Percentiles rank a stretch among this genome's conserved stretches.
Evolutionary conservation across 768 basidiomycete genomes (phyloP).

Genomic region (Hemileccinum impolitum): DNA sequence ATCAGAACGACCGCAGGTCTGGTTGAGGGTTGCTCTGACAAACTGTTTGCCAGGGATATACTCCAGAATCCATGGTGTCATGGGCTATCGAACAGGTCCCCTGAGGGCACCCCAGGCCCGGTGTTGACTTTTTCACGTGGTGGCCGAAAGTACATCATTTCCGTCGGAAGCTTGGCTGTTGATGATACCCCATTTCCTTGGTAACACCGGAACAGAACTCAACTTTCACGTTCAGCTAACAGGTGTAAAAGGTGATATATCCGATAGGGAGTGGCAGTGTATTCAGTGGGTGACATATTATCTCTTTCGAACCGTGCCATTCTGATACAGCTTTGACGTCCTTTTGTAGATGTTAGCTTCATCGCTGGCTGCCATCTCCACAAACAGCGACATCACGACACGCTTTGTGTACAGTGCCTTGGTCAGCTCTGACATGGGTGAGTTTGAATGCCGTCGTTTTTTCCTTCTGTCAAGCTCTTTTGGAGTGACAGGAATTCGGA

Average conservation of each 20-base stretch:
- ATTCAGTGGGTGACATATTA: background rate
- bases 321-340: background rate
- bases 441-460: background rate
- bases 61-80: too few relatives aligned
- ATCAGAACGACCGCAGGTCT: too few relatives aligned
- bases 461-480: background rate
- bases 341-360: constrained; percentile 1
- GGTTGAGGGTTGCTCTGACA: background rate
- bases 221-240: too few relatives aligned
- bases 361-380: background rate
- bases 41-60: background rate
- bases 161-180: too few relatives aligned
- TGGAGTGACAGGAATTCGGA: background rate
- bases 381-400: background rate
- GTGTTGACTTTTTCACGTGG: too few relatives aligned
- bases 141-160: too few relatives aligned
- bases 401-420: background rate
- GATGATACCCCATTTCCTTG: too few relatives aligned
- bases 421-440: constrained; percentile 1
- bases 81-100: too few relatives aligned
- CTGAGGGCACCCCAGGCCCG: too few relatives aligned
- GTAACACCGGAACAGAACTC: too few relatives aligned
- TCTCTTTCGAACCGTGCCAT: background rate
- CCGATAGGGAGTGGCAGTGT: background rate
- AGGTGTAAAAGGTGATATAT: too few relatives aligned